A percentile compares a stretch with the other conserved stretches of the same genome.
phyloP scores from a whole-genome alignment of 2,329 filamentous ascomycete genomes.

The Plectosphaerella sp. region DNA sequence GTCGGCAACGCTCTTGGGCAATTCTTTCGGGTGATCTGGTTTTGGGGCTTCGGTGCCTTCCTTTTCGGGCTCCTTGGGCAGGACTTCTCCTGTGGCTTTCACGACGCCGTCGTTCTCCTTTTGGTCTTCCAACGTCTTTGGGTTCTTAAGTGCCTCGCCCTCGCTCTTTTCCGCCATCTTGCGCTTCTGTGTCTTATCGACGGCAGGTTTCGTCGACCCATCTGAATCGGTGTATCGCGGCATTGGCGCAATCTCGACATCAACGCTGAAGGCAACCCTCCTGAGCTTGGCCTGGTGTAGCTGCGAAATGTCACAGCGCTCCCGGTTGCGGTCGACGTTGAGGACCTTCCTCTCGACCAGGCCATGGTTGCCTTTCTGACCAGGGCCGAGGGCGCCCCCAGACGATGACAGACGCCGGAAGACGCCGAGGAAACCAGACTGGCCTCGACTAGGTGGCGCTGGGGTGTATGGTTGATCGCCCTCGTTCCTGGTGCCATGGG shows the following conservation, averaged over 20 bases:
- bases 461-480: conserved; percentile 67
- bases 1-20: conserved; percentile 18
- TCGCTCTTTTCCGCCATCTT: conserved; percentile 67
- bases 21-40: conserved; percentile 9
- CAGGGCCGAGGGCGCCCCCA: conserved; percentile 41
- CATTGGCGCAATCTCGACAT: conserved; percentile 91
- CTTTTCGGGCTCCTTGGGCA: conserved; percentile 35
- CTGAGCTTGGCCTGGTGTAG: conserved; percentile 77
- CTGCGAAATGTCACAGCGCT: conserved; percentile 74
- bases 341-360: conserved; percentile 76
- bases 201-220: conserved; percentile 30
- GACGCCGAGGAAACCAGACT: conserved; percentile 74
- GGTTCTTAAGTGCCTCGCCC: conserved; percentile 67
- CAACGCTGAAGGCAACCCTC: conserved; percentile 90
- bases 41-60: conserved; percentile 20
- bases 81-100: conserved; percentile 34
- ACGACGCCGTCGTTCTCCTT: conserved; percentile 36
- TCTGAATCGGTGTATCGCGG: conserved; percentile 69
- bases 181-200: conserved; percentile 52
- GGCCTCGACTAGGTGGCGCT: conserved; percentile 64
- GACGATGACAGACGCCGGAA: conserved; percentile 78
- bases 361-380: conserved; percentile 53
- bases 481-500: conserved; percentile 49
- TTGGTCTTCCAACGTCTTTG: conserved; percentile 55
- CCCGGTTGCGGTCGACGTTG: conserved; percentile 77